Percentiles rank a stretch among this genome's conserved stretches.
phyloP scores from a whole-genome alignment of 108 stramenopile genomes.

The Skeletonema potamos region DNA sequence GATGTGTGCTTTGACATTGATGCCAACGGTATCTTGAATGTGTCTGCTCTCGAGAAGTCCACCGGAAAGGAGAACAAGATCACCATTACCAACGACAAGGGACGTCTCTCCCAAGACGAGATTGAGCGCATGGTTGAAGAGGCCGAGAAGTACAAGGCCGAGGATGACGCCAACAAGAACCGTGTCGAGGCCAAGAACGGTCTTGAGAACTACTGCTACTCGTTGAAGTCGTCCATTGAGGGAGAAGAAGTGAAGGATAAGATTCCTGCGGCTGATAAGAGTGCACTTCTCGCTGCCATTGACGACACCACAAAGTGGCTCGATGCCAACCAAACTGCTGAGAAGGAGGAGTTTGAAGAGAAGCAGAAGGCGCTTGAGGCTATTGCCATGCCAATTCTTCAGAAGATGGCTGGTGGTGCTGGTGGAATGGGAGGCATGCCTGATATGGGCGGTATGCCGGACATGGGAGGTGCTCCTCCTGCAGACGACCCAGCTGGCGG shows the following conservation, averaged over 20 bases:
- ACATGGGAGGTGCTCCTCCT: constrained; percentile 67
- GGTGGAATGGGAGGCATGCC: constrained; percentile 60
- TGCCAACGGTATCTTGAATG: constrained; percentile 91
- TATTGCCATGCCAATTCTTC: constrained; percentile 92
- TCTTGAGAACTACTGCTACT: constrained; percentile 97
- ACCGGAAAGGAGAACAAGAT: constrained; percentile 99
- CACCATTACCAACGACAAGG: constrained; percentile 99
- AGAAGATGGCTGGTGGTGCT: constrained; percentile 58
- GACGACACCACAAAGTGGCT: constrained; percentile 94
- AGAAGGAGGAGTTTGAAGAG: constrained; percentile 98
- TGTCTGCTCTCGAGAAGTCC: constrained; percentile 97
- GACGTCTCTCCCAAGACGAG: constrained; percentile 97
- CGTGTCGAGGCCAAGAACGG: constrained; percentile 97
- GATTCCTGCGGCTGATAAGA: constrained; percentile 85
- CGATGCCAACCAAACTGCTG: constrained; percentile 90
- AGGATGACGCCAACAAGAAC: constrained; percentile 95
- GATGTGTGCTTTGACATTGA: constrained; percentile 99
- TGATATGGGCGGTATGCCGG: constrained; percentile 76
- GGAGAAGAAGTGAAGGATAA: constrained; percentile 88
- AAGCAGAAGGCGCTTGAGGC: constrained; percentile 97
- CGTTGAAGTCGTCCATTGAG: constrained; percentile 87
- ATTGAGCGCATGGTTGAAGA: constrained; percentile 99
- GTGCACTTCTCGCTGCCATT: constrained; percentile 76
- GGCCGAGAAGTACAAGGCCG: constrained; percentile 98
- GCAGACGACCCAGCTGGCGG: constrained; percentile 81